Base-by-base conservation (phyloP, 495 filamentous ascomycete genomes). In the Jackrogersella multiformis region DNA sequence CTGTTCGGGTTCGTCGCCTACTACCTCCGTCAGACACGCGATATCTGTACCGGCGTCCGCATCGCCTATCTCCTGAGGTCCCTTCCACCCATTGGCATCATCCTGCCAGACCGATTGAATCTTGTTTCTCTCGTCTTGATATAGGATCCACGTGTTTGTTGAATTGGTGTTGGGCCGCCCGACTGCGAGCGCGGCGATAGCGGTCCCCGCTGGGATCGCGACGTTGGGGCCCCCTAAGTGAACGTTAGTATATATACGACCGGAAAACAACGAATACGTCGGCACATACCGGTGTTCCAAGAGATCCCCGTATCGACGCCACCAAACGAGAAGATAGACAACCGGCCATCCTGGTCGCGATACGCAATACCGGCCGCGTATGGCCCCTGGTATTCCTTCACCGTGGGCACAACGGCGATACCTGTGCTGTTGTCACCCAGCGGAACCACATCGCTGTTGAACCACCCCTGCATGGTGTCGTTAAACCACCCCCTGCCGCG, bases 11-110 rank as follows among this genome's bases (percentile, higher is more conserved):
- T 46, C 21, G 28, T 66, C 62, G 28, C 44, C 20, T 6, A 42
- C 24, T 21, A 42, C n/a, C 42, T 61, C 67, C 28, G 67, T 70
- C 44, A 70, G 51, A 32, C 62, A 70, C 41, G 67, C 67, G 16
- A 70, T 61, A 26, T 65, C 56, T n/a, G 67, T 70, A 12, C 56
- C 60, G 9, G 26, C 36, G 49, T 70, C 67, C 20, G 67, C 67
- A 2, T 70, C 61, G 9, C 61, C 61, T 12, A 70, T 60, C 9
- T 64, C 56, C 20, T 61, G 54, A 12, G 67, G 67, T 0, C 61
- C 67, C 20, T 61, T n/a, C 67, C 61, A 70, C 30, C 16, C 39
- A 54, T 56, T 61, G 16, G 24, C 61, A 49, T 60, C 55, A 5
- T 26, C 66, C 16, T 65, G 60, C 46, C 61, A 69, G 3, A 69